Conservation (phyloP, 1,284 basidiomycete species). For the Amylostereum areolatum region DNA sequence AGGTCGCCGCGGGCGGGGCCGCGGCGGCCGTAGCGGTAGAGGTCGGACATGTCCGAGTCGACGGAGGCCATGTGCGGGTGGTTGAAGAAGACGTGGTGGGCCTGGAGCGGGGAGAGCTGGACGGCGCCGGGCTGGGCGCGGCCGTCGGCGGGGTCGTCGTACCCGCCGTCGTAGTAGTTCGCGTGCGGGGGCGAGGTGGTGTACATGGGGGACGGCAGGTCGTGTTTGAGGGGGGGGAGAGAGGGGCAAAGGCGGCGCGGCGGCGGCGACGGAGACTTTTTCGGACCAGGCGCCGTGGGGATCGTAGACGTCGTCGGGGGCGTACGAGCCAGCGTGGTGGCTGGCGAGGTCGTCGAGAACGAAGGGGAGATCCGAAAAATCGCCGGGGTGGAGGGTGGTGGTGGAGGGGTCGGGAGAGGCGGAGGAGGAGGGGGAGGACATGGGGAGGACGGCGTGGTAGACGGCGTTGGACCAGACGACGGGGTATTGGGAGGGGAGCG, state of each 20-base stretch:
- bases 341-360: too few relatives aligned
- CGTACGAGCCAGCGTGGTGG: too few relatives aligned
- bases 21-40: slow-evolving; percentile 13
- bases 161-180: too few relatives aligned
- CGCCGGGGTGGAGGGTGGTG: neutral
- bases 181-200: too few relatives aligned
- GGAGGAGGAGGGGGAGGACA: neutral
- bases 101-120: neutral
- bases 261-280: too few relatives aligned
- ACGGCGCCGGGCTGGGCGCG: neutral
- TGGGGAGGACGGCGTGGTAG: neutral
- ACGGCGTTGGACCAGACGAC: neutral
- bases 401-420: neutral
- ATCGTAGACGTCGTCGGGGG: too few relatives aligned
- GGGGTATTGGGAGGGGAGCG: neutral
- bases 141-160: neutral
- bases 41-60: slow-evolving; percentile 9
- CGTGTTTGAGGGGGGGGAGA: too few relatives aligned
- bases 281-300: too few relatives aligned
- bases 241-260: too few relatives aligned
- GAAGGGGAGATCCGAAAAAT: too few relatives aligned
- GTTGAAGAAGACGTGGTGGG: neutral
- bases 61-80: neutral
- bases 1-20: slow-evolving; percentile 9
- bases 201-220: too few relatives aligned